A percentile compares a stretch with the other conserved stretches of the same genome.
These are phyloP conservation scores for Grigorovia humatica DNA, from an alignment of 805 yeast species.

Conservation along the genomic window DNA sequence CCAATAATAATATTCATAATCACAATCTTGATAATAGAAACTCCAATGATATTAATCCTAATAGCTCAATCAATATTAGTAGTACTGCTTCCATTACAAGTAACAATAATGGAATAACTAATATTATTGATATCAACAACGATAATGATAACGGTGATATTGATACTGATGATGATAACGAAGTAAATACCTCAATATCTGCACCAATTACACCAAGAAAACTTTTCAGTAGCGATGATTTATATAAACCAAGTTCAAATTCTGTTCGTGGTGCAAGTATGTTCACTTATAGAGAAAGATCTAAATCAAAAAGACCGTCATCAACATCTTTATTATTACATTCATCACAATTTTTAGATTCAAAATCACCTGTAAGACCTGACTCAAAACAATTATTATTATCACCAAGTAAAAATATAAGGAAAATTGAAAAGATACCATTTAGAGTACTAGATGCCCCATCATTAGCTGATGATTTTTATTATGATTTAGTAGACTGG, in stretches of 20 bases:
- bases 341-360: slow-evolving; percentile 52
- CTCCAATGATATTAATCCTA: too few species aligned
- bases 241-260: slow-evolving; percentile 15
- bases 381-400: slow-evolving; percentile 73
- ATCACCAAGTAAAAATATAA: slow-evolving; percentile 70
- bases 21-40: too few species aligned
- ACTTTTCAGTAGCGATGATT: slow-evolving; percentile 13
- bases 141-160: not conserved
- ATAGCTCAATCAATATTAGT: not conserved
- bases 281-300: slow-evolving; percentile 65
- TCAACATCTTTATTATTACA: slow-evolving; percentile 42
- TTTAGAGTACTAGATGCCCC: slow-evolving; percentile 94
- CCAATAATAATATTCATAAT: not conserved
- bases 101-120: not conserved
- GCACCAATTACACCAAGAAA: slow-evolving; percentile 31
- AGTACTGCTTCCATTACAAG: not conserved
- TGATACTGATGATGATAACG: not conserved
- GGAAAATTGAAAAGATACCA: slow-evolving; percentile 78
- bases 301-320: slow-evolving; percentile 46
- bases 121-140: not conserved
- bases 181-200: slow-evolving; percentile 5
- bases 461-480: slow-evolving; percentile 86
- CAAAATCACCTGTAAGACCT: slow-evolving; percentile 77
- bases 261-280: slow-evolving; percentile 42
- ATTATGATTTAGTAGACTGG: slow-evolving; percentile 90